Evolutionary conservation across 495 filamentous ascomycete species (phyloP).

Genomic region (Saxophila tyrrhenica): DNA sequence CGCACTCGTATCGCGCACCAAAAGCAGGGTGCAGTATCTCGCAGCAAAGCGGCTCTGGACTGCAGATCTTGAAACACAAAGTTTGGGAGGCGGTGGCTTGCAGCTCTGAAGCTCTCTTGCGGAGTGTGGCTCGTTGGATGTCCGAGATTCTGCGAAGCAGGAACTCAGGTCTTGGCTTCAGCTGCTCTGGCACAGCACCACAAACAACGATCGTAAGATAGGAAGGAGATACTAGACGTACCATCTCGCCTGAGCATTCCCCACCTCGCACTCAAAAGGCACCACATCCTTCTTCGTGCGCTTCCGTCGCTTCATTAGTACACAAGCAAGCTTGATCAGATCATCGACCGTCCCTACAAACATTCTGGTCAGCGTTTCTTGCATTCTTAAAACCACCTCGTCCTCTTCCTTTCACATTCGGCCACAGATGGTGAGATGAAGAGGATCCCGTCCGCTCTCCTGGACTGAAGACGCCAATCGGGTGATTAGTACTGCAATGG

Average conservation of each 20-base stretch:
- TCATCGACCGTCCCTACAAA: slow-evolving; percentile 51
- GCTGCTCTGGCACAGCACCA: neutral
- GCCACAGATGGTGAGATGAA: neutral
- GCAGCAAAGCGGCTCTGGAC: neutral
- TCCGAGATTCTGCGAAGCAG: neutral
- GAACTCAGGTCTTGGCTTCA: neutral
- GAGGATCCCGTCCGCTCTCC: neutral
- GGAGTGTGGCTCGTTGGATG: too few species aligned
- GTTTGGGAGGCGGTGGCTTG: neutral
- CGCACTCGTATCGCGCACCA: neutral
- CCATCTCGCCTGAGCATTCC: slow-evolving; percentile 58
- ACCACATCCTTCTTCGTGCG: slow-evolving; percentile 34
- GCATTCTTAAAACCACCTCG: neutral
- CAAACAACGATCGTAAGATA: too few species aligned
- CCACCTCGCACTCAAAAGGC: slow-evolving; percentile 47
- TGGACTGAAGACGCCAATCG: neutral
- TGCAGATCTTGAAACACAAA: neutral
- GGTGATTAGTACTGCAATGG: neutral
- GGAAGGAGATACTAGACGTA: slow-evolving; percentile 23
- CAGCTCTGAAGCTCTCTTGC: too few species aligned
- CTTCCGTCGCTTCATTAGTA: slow-evolving; percentile 50
- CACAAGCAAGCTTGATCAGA: slow-evolving; percentile 50
- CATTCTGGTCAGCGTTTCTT: neutral
- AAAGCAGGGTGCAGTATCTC: neutral
- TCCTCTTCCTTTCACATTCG: neutral